Base-by-base conservation (phyloP, 2,329 filamentous ascomycete genomes). In the Beauveria sp. region DNA sequence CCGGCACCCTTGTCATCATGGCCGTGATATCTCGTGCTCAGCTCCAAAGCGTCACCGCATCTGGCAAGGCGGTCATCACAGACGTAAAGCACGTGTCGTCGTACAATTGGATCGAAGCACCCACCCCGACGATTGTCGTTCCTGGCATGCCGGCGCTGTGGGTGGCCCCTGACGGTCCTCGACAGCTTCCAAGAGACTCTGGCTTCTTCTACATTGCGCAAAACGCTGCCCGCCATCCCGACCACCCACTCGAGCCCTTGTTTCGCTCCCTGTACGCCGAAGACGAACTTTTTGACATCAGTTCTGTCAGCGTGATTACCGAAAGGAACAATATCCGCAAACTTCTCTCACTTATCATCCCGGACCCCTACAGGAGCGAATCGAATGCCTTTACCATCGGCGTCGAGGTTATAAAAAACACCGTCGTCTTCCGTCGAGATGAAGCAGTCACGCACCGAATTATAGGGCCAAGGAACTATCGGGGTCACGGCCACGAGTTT, bases 281-380 rank as follows among this genome's bases (percentile, higher is more conserved):
- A 7, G 51, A 77, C 24, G 76, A 78, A 12, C 67, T 68, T 0
- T 77, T 77, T 53, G 70, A 79, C 57, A 67, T 80, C 18, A 30
- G 65, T 26, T 46, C 66, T 0, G 63, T 77, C 52, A 74, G 80
- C 64, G 61, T 81, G 12, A 70, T 81, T 22, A 77, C 74, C 3
- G 78, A 81, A 64, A 69, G 77, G 34, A 79, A 78, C 67, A 80
- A 77, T 56, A 73, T 81, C 56, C 76, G 78, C 34, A 81, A 81
- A 66, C 75, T 81, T 22, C 70, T 81, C 1, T 70, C 70, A 2
- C 79, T 81, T 62, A 63, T 79, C 54, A 68, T 74, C 40, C 71
- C 71, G 1, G 56, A 20, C 7, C 62, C 66, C 2, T 60, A 50
- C 26, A 68, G 61, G 46, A 63, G 70, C 38, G 62, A 64, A 18